Evolutionary conservation across 1,284 basidiomycete genomes (phyloP), one percentile per base, ranked within the genome.

Genomic region (Cryptococcus depauperatus): DNA sequence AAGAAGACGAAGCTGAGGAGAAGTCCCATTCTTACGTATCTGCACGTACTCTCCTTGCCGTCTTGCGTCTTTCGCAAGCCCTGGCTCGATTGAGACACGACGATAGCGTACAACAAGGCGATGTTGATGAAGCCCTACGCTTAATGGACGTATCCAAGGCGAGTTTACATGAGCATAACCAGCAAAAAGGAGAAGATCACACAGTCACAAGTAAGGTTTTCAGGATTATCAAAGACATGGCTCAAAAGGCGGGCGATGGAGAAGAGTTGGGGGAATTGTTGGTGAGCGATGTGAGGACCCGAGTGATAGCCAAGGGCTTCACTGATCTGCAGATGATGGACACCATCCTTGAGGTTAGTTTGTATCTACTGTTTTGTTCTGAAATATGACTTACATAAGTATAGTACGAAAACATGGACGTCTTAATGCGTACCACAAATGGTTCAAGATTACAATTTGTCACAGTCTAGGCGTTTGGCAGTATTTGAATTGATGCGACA

Each of bases 121-220:
- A 99, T 64, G 92, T 99, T 4, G 91, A 98, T 66, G 95, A 98
- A 73, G 95, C 95, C 1, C 74, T 99, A 47, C 82, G 95, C 28
- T 74, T 99, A 52, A 96, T 98, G 87, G 89, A 93, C 55, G 89
- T 88, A 52, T 89, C 85, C 72, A 98, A 98, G 71, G 85, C 87
- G 57, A 86, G 81, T 58, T 74, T 98, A 56, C 77, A 82, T 51
- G 86, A 92, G 34, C 80, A 83, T 16, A 78, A 79, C 21, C 80
- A 79, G 25, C 50, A 57, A 4, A 61, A 67, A 33, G 72, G 70
- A 13, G 76, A 77, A 16, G 92, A 97, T 66, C 78, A 79, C 53
- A 86, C 88, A 21, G 76, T 78, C 44, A 77, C 81, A 51, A 85
- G 82, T 66, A 82, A 85, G 71, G 86, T 96, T 64, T 92, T 84